These are phyloP conservation scores for Populus deltoides DNA, from an alignment of 345 rosid genomes.

Conservation along the genomic window DNA sequence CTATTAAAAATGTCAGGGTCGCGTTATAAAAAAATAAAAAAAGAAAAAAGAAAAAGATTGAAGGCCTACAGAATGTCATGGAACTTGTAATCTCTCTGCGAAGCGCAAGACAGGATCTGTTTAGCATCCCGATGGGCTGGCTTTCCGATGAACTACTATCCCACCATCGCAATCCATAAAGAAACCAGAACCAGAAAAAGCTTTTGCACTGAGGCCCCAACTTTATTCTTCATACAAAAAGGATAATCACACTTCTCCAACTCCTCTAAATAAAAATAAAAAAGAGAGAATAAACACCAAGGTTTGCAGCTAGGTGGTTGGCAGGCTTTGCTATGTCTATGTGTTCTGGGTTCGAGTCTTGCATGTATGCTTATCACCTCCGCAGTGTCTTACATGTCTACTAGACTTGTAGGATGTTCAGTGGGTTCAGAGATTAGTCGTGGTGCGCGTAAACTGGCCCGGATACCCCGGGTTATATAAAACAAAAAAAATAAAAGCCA, in stretches of 20 bases:
- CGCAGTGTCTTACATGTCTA: too few species aligned
- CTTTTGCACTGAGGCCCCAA: slow-evolving; percentile 16
- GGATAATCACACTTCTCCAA: slow-evolving; percentile 31
- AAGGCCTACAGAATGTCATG: background rate
- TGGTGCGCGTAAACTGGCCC: too few species aligned
- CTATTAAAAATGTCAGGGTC: background rate
- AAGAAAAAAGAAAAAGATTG: background rate
- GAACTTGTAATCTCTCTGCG: background rate
- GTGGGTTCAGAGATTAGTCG: too few species aligned
- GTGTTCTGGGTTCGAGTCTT: too few species aligned
- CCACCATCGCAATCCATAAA: slow-evolving; percentile 1
- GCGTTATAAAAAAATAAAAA: background rate
- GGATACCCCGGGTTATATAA: too few species aligned
- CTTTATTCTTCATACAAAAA: slow-evolving; percentile 39
- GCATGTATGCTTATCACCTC: too few species aligned
- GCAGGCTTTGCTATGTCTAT: too few species aligned
- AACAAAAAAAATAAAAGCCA: too few species aligned
- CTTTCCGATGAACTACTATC: background rate
- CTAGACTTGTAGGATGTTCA: too few species aligned
- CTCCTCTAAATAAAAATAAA: slow-evolving; percentile 17
- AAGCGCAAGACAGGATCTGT: background rate
- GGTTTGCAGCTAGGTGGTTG: too few species aligned
- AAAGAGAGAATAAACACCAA: slow-evolving; percentile 13
- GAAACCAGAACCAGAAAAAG: slow-evolving; percentile 8
- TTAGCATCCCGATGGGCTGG: background rate